A percentile compares a stretch with the other conserved stretches of the same genome.
Conservation (phyloP, 1,284 basidiomycete genomes). For the Trametes versicolor region DNA sequence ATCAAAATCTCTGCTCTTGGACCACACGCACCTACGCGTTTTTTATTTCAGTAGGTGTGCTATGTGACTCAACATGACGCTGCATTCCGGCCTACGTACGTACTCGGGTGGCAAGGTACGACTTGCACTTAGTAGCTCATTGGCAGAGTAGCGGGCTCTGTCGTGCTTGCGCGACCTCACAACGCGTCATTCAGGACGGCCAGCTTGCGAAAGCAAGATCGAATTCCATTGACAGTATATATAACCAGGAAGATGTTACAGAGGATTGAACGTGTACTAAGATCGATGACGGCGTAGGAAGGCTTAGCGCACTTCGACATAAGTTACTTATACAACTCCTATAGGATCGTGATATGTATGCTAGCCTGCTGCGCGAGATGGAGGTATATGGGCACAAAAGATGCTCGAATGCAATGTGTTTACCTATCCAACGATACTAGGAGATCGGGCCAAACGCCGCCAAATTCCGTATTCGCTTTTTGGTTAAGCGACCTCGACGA, state of each 20-base stretch:
- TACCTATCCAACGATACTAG: conserved; percentile 23
- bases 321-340: conserved; percentile 20
- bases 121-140: too few species aligned
- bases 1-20: too few species aligned
- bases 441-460: background rate
- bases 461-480: too few species aligned
- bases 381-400: conserved; percentile 11
- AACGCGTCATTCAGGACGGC: too few species aligned
- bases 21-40: too few species aligned
- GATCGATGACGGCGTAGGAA: conserved; percentile 9
- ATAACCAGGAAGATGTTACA: background rate
- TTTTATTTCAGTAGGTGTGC: too few species aligned
- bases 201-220: too few species aligned
- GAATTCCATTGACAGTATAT: background rate
- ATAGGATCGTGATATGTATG: conserved; percentile 3
- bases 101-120: too few species aligned
- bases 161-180: too few species aligned
- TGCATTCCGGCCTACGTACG: too few species aligned
- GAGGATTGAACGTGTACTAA: background rate
- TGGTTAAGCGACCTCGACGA: conserved; percentile 21
- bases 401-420: conserved; percentile 6
- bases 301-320: conserved; percentile 28
- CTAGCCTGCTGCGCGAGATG: conserved; percentile 1
- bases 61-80: too few species aligned
- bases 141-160: too few species aligned